These are phyloP conservation scores for Fraxinus xanthoxyloides DNA, from an alignment of 305 asterid genomes.

Conservation along the genomic window DNA sequence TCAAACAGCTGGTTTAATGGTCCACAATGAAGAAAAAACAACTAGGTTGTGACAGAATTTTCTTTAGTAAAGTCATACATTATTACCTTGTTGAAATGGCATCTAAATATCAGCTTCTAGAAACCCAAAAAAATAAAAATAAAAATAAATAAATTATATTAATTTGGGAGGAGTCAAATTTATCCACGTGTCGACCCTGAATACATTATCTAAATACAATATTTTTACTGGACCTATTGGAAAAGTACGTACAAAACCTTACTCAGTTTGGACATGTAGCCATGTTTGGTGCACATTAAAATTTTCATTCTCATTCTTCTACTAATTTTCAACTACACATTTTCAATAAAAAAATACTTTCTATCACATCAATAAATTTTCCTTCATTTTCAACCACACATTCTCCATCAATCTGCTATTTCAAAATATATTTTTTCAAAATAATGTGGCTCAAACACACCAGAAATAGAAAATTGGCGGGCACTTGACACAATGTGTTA, in stretches of 20 bases:
- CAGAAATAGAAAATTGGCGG: no score
- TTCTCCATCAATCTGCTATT: no score
- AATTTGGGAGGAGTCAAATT: not conserved
- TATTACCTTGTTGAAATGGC: slow-evolving; percentile 27
- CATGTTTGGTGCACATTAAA: no score
- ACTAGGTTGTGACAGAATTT: slow-evolving; percentile 23
- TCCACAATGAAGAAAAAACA: slow-evolving; percentile 18
- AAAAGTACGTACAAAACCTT: not conserved
- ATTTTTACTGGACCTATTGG: not conserved
- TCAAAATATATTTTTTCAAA: no score
- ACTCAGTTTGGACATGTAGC: not conserved
- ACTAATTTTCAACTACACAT: no score
- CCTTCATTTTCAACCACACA: no score
- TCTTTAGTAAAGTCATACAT: not conserved
- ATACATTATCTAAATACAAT: not conserved
- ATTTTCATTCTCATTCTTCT: no score
- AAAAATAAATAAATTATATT: not conserved
- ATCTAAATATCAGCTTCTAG: not conserved
- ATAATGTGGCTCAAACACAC: no score
- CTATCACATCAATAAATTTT: no score
- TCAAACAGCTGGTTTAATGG: slow-evolving; percentile 26
- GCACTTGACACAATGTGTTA: no score
- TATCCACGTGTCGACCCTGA: not conserved
- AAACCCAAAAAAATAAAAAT: not conserved
- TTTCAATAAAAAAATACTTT: no score